Evolutionary conservation across 2,329 filamentous ascomycete species (phyloP).

Genomic region (Magnaporthiopsis rhizophila): DNA sequence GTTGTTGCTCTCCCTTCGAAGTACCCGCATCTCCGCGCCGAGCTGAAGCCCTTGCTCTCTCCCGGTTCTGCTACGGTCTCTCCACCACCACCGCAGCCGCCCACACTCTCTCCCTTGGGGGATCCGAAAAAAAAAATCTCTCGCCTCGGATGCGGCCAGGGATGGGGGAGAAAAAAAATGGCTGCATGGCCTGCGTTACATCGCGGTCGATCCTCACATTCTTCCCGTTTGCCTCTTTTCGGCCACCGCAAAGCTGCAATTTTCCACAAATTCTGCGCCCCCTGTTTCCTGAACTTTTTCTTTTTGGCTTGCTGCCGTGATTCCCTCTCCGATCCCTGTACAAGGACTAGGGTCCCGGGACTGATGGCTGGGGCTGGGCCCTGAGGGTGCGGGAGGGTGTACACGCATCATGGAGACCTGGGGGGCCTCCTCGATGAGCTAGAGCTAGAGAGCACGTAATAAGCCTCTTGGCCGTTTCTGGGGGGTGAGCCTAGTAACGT

Average conservation of each 20-base stretch:
- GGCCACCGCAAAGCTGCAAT: not conserved
- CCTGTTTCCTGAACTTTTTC: too few species aligned
- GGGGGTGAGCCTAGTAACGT: not conserved
- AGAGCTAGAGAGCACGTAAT: not conserved
- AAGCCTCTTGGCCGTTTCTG: not conserved
- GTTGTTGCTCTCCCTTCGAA: not conserved
- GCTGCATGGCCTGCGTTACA: not conserved
- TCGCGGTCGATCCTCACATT: not conserved
- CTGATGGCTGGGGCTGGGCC: not conserved
- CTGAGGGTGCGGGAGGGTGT: not conserved
- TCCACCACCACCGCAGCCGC: too few species aligned
- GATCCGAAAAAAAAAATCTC: too few species aligned
- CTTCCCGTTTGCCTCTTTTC: not conserved
- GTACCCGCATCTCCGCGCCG: not conserved
- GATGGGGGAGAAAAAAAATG: not conserved
- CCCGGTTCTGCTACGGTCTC: not conserved
- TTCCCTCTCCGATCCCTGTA: not conserved
- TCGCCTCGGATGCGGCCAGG: not conserved
- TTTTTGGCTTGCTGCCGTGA: not conserved
- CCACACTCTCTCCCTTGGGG: too few species aligned
- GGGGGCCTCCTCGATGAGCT: too few species aligned
- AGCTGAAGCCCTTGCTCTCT: not conserved
- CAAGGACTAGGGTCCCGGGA: not conserved
- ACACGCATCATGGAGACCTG: not conserved
- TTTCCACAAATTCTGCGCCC: not conserved